phyloP scores from a whole-genome alignment of 371 early-diverging fungal species.

The Mortierella sp. region DNA sequence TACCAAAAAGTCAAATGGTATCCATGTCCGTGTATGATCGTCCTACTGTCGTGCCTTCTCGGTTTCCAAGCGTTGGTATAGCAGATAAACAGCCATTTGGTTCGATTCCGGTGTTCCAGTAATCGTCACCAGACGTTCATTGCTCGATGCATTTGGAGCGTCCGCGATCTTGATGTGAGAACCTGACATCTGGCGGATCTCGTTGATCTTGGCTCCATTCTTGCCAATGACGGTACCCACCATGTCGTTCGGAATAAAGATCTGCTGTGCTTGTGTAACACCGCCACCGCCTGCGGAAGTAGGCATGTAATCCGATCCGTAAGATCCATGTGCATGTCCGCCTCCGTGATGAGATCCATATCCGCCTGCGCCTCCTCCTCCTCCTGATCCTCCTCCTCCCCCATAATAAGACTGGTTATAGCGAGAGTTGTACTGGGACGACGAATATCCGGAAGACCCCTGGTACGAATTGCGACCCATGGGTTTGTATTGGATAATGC shows the following conservation, averaged over 20 bases:
- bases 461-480: constrained; percentile 56
- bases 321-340: constrained; percentile 46
- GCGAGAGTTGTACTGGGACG: too few relatives aligned
- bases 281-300: constrained; percentile 30
- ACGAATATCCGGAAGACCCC: too few relatives aligned
- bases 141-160: constrained; percentile 61
- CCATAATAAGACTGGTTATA: too few relatives aligned
- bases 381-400: too few relatives aligned
- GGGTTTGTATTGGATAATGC: constrained; percentile 69
- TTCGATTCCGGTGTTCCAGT: constrained; percentile 84
- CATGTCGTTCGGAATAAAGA: constrained; percentile 87
- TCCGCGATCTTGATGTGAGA: constrained; percentile 84
- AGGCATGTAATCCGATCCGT: constrained; percentile 51
- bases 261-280: constrained; percentile 73
- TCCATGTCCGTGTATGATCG: too few relatives aligned
- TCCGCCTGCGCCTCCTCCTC: constrained; percentile 33
- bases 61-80: constrained; percentile 81
- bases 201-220: constrained; percentile 87
- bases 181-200: constrained; percentile 81
- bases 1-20: too few relatives aligned
- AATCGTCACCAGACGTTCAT: constrained; percentile 83
- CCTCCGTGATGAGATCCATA: constrained; percentile 43
- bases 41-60: constrained; percentile 73
- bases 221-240: constrained; percentile 92
- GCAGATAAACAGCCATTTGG: constrained; percentile 83